A percentile compares a stretch with the other conserved stretches of the same genome.
Conservation (phyloP, 2,329 filamentous ascomycete species). For the Sarocladium oryzae region DNA sequence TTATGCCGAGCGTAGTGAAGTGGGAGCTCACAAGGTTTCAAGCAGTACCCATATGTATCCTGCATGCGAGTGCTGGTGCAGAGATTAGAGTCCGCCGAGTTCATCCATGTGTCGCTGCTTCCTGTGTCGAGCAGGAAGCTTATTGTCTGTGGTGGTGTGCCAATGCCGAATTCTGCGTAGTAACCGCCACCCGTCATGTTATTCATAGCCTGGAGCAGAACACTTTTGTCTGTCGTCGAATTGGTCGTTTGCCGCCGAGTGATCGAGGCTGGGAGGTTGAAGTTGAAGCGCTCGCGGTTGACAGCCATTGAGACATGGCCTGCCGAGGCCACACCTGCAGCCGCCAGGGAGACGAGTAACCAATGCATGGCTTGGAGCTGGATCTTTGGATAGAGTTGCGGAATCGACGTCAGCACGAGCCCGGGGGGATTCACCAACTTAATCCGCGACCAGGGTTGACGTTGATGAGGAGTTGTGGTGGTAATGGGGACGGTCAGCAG, state of each 20-base stretch:
- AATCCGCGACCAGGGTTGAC: no score
- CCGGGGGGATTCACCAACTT: no score
- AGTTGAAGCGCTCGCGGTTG: not conserved
- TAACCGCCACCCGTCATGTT: slow-evolving; percentile 50
- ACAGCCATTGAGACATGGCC: not conserved
- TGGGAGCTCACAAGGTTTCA: slow-evolving; percentile 33
- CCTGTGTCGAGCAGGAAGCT: slow-evolving; percentile 55
- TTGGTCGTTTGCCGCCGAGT: slow-evolving; percentile 1
- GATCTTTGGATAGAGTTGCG: not conserved
- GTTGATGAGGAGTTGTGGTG: no score
- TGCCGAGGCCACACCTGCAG: slow-evolving; percentile 5
- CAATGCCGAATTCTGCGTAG: slow-evolving; percentile 50
- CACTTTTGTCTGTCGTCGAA: slow-evolving; percentile 16
- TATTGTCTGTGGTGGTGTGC: slow-evolving; percentile 50
- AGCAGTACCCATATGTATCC: slow-evolving; percentile 26
- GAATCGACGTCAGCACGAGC: no score
- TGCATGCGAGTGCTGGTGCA: slow-evolving; percentile 42
- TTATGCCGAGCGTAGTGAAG: not conserved
- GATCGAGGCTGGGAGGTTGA: not conserved
- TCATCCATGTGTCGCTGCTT: slow-evolving; percentile 56
- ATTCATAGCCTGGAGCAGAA: slow-evolving; percentile 38
- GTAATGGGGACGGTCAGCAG: no score
- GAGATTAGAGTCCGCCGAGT: slow-evolving; percentile 50
- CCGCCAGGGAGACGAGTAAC: slow-evolving; percentile 3
- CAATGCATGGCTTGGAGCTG: slow-evolving; percentile 7